These are phyloP conservation scores for Colletotrichum karsti DNA, from an alignment of 2,329 filamentous ascomycete genomes.

Conservation along the genomic window DNA sequence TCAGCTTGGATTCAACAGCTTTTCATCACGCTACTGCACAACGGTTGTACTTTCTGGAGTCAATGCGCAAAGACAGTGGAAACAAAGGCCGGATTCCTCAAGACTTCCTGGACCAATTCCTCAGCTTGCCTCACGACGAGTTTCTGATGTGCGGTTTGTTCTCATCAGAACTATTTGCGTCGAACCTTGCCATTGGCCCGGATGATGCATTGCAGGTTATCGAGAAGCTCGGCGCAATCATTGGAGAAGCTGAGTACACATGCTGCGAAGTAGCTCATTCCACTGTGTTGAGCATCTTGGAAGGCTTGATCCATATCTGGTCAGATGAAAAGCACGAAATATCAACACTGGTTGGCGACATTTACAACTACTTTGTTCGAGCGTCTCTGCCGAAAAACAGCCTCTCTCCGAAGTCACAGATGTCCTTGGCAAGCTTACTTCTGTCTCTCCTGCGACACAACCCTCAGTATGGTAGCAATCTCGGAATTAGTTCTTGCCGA, in stretches of 20 bases:
- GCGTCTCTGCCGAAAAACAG: slow-evolving; percentile 72
- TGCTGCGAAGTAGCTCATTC: slow-evolving; percentile 79
- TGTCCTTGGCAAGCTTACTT: slow-evolving; percentile 73
- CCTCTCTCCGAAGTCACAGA: slow-evolving; percentile 75
- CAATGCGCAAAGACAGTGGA: slow-evolving; percentile 50
- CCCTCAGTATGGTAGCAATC: slow-evolving; percentile 70
- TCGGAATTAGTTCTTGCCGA: slow-evolving; percentile 66
- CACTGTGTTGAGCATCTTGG: slow-evolving; percentile 73
- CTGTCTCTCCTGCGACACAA: slow-evolving; percentile 74
- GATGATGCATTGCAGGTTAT: slow-evolving; percentile 58
- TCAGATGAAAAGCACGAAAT: slow-evolving; percentile 66
- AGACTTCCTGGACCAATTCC: slow-evolving; percentile 57
- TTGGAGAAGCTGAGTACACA: slow-evolving; percentile 68
- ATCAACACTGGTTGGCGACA: slow-evolving; percentile 72
- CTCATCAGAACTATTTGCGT: slow-evolving; percentile 60
- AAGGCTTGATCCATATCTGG: slow-evolving; percentile 72
- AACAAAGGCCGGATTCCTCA: slow-evolving; percentile 60
- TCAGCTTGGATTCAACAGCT: slow-evolving; percentile 50
- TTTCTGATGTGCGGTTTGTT: slow-evolving; percentile 60
- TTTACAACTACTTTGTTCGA: slow-evolving; percentile 82
- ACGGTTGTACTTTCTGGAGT: slow-evolving; percentile 54
- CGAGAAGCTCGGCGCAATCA: slow-evolving; percentile 58
- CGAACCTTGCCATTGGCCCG: slow-evolving; percentile 59
- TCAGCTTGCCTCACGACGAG: slow-evolving; percentile 60
- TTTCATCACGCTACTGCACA: slow-evolving; percentile 58